Percentiles rank a stretch among this genome's conserved stretches.
Evolutionary conservation across 768 basidiomycete genomes (phyloP).

Genomic region (Podaxis rugospora): DNA sequence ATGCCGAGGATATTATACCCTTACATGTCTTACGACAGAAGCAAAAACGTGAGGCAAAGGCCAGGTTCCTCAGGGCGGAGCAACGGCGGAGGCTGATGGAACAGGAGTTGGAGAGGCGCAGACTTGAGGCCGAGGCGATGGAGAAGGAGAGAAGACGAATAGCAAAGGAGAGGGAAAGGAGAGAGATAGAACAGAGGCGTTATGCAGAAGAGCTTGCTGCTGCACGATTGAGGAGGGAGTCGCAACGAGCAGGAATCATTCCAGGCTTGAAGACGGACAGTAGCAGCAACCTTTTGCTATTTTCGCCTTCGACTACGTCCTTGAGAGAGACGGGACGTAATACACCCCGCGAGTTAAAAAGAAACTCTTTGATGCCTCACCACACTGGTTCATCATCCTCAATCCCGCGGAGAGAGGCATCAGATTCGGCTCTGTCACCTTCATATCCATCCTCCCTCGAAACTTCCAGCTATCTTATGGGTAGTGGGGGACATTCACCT

Average conservation of each 20-base stretch:
- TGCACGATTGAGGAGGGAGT: slow-evolving; percentile 57
- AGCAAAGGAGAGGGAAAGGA: slow-evolving; percentile 47
- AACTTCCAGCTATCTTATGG: slow-evolving; percentile 2
- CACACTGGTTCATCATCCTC: slow-evolving; percentile 30
- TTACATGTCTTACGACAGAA: slow-evolving; percentile 68
- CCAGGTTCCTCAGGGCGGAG: slow-evolving; percentile 58
- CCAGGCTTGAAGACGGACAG: slow-evolving; percentile 24
- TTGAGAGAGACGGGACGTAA: slow-evolving; percentile 40
- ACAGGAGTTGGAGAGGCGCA: slow-evolving; percentile 45
- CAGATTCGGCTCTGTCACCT: slow-evolving; percentile 37
- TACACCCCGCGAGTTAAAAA: slow-evolving; percentile 32
- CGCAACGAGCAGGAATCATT: slow-evolving; percentile 43
- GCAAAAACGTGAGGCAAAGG: slow-evolving; percentile 72
- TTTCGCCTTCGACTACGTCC: slow-evolving; percentile 34
- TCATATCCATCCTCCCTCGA: slow-evolving; percentile 20
- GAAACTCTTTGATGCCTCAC: slow-evolving; percentile 31
- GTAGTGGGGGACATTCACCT: slow-evolving; percentile 15
- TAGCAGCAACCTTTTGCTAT: slow-evolving; percentile 22
- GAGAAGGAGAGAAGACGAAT: slow-evolving; percentile 47
- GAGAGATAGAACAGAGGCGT: slow-evolving; percentile 46
- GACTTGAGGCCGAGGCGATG: slow-evolving; percentile 37
- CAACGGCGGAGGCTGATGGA: slow-evolving; percentile 48
- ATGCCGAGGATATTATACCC: slow-evolving; percentile 66
- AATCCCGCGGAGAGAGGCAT: slow-evolving; percentile 39
- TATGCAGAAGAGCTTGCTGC: slow-evolving; percentile 61